These are phyloP conservation scores for Mortierella sp. DNA, from an alignment of 371 early-diverging fungal species.

Conservation along the genomic window DNA sequence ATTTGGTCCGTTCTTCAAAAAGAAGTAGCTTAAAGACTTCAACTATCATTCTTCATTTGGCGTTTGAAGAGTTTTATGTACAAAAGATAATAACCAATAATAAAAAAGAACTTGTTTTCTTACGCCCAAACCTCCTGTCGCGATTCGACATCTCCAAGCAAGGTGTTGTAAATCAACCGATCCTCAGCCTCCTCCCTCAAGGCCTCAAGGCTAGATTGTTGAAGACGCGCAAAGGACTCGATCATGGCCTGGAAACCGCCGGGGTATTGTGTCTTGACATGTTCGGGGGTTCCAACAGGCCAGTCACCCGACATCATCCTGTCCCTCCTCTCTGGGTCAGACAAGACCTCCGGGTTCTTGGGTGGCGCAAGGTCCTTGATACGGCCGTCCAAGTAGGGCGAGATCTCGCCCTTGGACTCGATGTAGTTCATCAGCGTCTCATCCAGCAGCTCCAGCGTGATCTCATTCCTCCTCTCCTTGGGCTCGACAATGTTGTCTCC, in stretches of 20 bases:
- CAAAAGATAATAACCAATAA: background rate
- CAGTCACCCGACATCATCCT: conserved; percentile 8
- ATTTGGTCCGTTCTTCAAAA: background rate
- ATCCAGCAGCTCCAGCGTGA: conserved; percentile 49
- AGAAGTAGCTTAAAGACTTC: background rate
- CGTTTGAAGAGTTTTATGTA: background rate
- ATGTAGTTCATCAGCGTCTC: conserved; percentile 57
- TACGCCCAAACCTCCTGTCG: conserved; percentile 25
- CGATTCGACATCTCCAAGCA: conserved; percentile 14
- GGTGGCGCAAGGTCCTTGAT: conserved; percentile 40
- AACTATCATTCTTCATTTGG: background rate
- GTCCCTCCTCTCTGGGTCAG: background rate
- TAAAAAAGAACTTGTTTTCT: background rate
- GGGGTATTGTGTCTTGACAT: conserved; percentile 42
- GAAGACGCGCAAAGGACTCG: conserved; percentile 32
- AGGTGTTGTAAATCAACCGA: background rate
- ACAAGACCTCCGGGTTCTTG: background rate
- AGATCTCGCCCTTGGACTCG: conserved; percentile 22
- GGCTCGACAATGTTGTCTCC: conserved; percentile 69
- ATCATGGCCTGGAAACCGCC: conserved; percentile 42
- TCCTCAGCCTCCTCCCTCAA: background rate
- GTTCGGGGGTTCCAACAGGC: conserved; percentile 42
- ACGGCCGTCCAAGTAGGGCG: conserved; percentile 57
- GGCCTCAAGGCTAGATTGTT: background rate
- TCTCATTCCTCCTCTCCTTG: conserved; percentile 15